A percentile compares a stretch with the other conserved stretches of the same genome.
phyloP scores from a whole-genome alignment of 2,329 filamentous ascomycete species.

The Fusarium mangiferae region DNA sequence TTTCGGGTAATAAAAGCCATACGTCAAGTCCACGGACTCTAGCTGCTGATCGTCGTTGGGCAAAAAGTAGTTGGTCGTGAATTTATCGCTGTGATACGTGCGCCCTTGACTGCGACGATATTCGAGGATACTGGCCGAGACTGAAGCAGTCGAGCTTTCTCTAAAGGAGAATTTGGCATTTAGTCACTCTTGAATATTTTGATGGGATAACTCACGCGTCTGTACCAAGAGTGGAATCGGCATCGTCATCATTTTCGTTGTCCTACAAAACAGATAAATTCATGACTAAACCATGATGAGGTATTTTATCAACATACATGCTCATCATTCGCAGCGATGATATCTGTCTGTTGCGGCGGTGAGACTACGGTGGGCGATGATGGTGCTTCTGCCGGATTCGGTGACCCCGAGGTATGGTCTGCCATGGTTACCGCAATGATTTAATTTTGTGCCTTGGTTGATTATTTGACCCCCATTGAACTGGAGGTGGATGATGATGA shows the following conservation, averaged over 20 bases:
- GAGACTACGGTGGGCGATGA: neutral
- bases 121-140: conserved; percentile 17
- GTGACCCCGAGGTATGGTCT: neutral
- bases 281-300: neutral
- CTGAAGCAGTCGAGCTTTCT: conserved; percentile 17
- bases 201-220: neutral
- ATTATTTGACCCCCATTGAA: neutral
- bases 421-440: neutral
- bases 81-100: conserved; percentile 28
- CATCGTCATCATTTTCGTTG: neutral
- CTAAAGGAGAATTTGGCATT: neutral
- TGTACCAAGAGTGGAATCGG: neutral
- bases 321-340: neutral
- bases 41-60: conserved; percentile 23
- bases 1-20: neutral
- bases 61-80: conserved; percentile 10
- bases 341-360: neutral
- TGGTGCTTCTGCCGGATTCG: neutral
- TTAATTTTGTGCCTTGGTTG: neutral
- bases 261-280: neutral
- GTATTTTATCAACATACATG: neutral
- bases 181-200: accelerated
- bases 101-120: conserved; percentile 25
- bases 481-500: neutral
- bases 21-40: conserved; percentile 21